Conservation (phyloP, 257 asterid species). For the Solanum piurae region DNA sequence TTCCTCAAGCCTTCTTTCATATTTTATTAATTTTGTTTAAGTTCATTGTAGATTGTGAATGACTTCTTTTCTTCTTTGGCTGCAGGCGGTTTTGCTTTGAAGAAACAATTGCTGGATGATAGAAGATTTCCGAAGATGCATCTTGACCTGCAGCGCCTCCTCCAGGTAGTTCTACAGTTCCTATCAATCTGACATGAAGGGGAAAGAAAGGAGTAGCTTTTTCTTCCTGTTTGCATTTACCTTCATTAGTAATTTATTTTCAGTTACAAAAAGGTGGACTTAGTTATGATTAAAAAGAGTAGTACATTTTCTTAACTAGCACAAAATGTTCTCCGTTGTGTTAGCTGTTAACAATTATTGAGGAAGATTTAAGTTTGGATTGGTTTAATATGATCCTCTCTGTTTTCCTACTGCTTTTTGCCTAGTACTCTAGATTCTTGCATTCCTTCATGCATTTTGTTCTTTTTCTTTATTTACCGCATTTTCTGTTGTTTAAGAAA, state of each 20-base stretch:
- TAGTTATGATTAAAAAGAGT: background rate
- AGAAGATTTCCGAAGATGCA: slow-evolving; percentile 91
- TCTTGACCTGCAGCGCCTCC: slow-evolving; percentile 85
- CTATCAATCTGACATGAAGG: background rate
- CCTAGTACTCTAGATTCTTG: background rate
- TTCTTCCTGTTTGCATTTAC: background rate
- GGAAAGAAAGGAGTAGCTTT: background rate
- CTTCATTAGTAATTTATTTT: background rate
- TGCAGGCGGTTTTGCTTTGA: slow-evolving; percentile 78
- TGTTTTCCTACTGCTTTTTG: background rate
- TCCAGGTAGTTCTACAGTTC: slow-evolving; percentile 49
- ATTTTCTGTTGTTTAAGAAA: background rate
- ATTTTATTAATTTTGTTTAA: background rate
- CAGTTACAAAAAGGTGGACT: background rate
- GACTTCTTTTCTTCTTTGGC: background rate
- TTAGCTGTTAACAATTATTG: background rate
- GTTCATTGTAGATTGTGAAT: background rate
- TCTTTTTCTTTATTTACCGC: background rate
- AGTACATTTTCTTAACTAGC: background rate
- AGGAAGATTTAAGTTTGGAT: background rate
- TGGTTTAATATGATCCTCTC: background rate
- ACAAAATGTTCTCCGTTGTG: background rate
- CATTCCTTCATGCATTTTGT: background rate
- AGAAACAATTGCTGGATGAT: slow-evolving; percentile 82
- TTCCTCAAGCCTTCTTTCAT: background rate